These are phyloP conservation scores for Saturnispora galanensis DNA, from an alignment of 805 yeast genomes.

Conservation along the genomic window DNA sequence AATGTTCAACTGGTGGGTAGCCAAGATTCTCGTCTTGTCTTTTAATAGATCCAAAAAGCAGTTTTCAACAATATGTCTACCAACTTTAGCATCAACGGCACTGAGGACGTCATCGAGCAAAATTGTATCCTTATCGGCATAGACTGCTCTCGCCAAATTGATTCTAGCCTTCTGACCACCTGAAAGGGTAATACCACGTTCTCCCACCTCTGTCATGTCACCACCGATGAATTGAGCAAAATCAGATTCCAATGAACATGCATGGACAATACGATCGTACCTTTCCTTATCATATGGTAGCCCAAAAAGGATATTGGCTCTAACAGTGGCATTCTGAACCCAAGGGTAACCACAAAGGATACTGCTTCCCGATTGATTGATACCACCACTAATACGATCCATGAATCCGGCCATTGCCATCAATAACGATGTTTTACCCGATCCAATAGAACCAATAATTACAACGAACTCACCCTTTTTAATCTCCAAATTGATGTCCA, in stretches of 20 bases:
- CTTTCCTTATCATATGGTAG: constrained; percentile 36
- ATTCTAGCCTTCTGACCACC: constrained; percentile 85
- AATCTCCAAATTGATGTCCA: constrained; percentile 42
- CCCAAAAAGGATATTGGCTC: constrained; percentile 71
- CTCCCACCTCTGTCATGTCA: constrained; percentile 74
- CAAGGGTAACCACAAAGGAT: constrained; percentile 61
- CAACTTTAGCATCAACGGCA: constrained; percentile 68
- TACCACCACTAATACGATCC: constrained; percentile 44
- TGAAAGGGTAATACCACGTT: constrained; percentile 75
- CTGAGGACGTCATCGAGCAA: constrained; percentile 57
- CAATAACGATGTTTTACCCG: constrained; percentile 65
- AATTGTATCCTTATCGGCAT: constrained; percentile 47
- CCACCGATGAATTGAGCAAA: constrained; percentile 40
- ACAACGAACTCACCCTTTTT: constrained; percentile 61
- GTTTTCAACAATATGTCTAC: constrained; percentile 42
- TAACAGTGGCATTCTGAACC: constrained; percentile 74
- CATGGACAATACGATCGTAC: constrained; percentile 47
- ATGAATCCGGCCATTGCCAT: constrained; percentile 65
- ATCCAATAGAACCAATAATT: constrained; percentile 58
- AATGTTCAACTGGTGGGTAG: too few relatives aligned
- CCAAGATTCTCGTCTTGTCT: constrained; percentile 52
- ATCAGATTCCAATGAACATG: constrained; percentile 61
- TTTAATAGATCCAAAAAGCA: constrained; percentile 54
- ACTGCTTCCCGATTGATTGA: constrained; percentile 43
- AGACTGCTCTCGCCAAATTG: constrained; percentile 60